Evolutionary conservation across 1,284 basidiomycete genomes (phyloP).

Genomic region (Farysia itapuensis): DNA sequence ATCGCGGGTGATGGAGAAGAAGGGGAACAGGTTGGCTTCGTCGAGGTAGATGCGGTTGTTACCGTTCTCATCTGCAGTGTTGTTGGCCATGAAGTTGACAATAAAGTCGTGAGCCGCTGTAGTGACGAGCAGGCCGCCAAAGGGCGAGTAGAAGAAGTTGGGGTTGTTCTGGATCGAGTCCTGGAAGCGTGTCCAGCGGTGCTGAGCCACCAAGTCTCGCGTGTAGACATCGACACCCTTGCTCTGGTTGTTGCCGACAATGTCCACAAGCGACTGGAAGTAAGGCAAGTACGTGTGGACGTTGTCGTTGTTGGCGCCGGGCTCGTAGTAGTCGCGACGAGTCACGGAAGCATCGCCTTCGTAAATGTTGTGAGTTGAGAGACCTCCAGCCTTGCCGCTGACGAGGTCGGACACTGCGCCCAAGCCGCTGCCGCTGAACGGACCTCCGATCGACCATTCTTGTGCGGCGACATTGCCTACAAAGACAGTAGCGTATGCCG

Average conservation of each 20-base stretch:
- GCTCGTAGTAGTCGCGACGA: slow-evolving; percentile 43
- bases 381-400: slow-evolving; percentile 31
- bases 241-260: slow-evolving; percentile 31
- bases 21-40: slow-evolving; percentile 43
- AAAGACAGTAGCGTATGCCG: slow-evolving; percentile 44
- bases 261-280: slow-evolving; percentile 45
- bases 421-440: slow-evolving; percentile 20
- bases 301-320: slow-evolving; percentile 39
- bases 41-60: slow-evolving; percentile 48
- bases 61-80: slow-evolving; percentile 35
- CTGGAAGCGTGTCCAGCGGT: slow-evolving; percentile 36
- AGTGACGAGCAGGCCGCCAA: slow-evolving; percentile 41
- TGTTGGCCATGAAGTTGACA: slow-evolving; percentile 45
- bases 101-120: slow-evolving; percentile 45
- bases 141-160: slow-evolving; percentile 40
- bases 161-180: slow-evolving; percentile 38
- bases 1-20: slow-evolving; percentile 34
- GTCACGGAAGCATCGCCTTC: slow-evolving; percentile 43
- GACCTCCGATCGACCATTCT: slow-evolving; percentile 45
- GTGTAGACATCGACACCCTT: slow-evolving; percentile 40
- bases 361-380: slow-evolving; percentile 46
- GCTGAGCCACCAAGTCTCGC: slow-evolving; percentile 33
- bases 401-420: slow-evolving; percentile 29
- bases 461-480: slow-evolving; percentile 46
- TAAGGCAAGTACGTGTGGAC: slow-evolving; percentile 26